Base-by-base conservation (phyloP, 2,329 filamentous ascomycete species). In the Beauveria bassiana region DNA sequence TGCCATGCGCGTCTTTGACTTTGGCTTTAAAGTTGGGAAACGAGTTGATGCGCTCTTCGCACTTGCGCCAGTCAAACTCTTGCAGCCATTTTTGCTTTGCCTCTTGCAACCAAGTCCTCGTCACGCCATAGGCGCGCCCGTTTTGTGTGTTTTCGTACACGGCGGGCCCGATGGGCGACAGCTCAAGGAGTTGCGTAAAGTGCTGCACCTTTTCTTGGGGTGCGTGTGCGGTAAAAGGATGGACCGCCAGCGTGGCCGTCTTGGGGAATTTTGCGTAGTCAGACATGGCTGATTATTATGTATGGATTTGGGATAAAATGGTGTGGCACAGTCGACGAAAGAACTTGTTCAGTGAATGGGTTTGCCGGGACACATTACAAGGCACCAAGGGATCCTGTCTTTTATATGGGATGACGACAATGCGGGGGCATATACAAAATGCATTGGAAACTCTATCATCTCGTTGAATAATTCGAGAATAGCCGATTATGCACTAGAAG, bases 141-240 rank as follows among this genome's bases (percentile, higher is more conserved):
- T 69, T 61, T n/a, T 74, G 71, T 20, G 70, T 69, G 67, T 80
- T 81, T 65, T 82, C 80, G 46, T 74, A 84, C 2, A 78, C 79
- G 4, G 70, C 67, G 1, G 79, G 78, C 0, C 75, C 80, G 14
- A 83, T 71, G 53, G 75, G 78, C 4, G 80, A 79, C 5, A 81
- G 68, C 54, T 73, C 72, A 10, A 83, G 66, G 1, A 84, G 70
- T 3, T 76, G 72, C 59, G 75, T 73, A 63, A 84, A 76, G 16
- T 80, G 75, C 18, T 72, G 63, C 1, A 84, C 62, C 43, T 78
- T 74, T 24, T 74, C 67, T 6, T 81, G 76, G 1, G 76, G 68
- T 7, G 81, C 70, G 16, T 72, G 65, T 22, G 76, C 62, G 9
- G 69, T 75, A 69, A 81, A 82, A 0, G 76, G 60, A 26, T 62